Percentiles rank a stretch among this genome's conserved stretches.
Evolutionary conservation across 768 basidiomycete genomes (phyloP).

Genomic region (Sarcodon aspratus): DNA sequence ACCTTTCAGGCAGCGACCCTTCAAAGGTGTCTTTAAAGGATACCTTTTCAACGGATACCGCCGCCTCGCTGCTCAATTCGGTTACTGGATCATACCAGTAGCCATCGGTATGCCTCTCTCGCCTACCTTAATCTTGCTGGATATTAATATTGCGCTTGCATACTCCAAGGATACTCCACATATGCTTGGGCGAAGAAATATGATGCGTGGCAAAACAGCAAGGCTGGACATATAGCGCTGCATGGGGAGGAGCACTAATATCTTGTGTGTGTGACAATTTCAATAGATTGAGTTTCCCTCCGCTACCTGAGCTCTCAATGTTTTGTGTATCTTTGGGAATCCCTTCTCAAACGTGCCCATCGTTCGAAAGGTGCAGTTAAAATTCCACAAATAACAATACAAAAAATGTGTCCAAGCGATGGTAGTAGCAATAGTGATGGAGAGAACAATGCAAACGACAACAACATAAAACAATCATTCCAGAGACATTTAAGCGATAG

Average conservation of each 20-base stretch:
- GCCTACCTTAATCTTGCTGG: neutral
- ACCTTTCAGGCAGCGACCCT: conserved; percentile 69
- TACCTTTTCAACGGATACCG: conserved; percentile 86
- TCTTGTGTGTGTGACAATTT: neutral
- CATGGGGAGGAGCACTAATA: conserved; percentile 12
- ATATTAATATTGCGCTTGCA: neutral
- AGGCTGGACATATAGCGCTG: conserved; percentile 61
- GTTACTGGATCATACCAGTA: conserved; percentile 76
- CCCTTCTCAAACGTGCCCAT: neutral
- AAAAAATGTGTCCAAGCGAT: neutral
- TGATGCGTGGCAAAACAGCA: conserved; percentile 62
- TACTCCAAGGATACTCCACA: conserved; percentile 59
- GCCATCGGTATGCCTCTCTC: conserved; percentile 52
- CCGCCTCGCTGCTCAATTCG: conserved; percentile 58
- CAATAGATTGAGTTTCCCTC: neutral
- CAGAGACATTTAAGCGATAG: conserved; percentile 1
- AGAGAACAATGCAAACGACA: conserved; percentile 10
- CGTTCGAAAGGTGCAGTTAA: neutral
- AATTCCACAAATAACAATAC: neutral
- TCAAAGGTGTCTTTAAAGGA: conserved; percentile 54
- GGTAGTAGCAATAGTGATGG: neutral
- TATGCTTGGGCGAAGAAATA: conserved; percentile 73
- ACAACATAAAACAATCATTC: conserved; percentile 3
- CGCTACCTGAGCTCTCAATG: neutral
- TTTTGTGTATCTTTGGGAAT: too few relatives aligned